Base-by-base conservation (phyloP, 2,329 filamentous ascomycete species). In the Clonostachys chloroleuca region DNA sequence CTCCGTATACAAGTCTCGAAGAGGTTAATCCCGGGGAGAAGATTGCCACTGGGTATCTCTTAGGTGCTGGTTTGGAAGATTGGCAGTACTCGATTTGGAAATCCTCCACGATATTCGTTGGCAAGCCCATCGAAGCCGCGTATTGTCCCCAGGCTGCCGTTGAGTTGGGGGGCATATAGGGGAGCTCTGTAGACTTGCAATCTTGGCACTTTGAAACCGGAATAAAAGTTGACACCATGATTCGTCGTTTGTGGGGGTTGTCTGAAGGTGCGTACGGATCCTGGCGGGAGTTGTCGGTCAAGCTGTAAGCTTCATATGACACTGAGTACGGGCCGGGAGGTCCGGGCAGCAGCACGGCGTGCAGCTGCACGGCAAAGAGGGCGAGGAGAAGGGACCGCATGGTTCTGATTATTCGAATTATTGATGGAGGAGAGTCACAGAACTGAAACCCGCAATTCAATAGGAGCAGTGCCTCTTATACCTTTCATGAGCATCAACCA, bases 21-120 rank as follows among this genome's bases (percentile, higher is more conserved):
- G 54, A 59, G 4, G 66, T 64, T 36, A 66, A 60, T 8, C 70
- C 74, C 2, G 70, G 70, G 5, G 69, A 70, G 42, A 75, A 63
- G 1, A 67, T 47, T 34, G 63, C 58, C 33, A 55, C 47, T 34
- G 53, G 36, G 12, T n/a, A 51, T 9, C 45, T 44, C 30, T 46
- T 48, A 4, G 34, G 34, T 33, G 16, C 40, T 3, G n/a, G n/a
- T 8, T 42, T 24, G 12, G 49, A 43, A n/a, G 34, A 34, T 36
- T 51, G 49, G 47, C 54, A 55, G 39, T 53, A 53, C 18, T 47
- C 52, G 20, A 54, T n/a, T 36, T 55, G 47, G 12, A 53, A 44
- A n/a, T 46, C 49, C 24, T 46, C 16, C 17, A 54, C 47, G 30
- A 42, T 45, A 6, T 41, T 46, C 12, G 44, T 44, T 6, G 52